A percentile compares a stretch with the other conserved stretches of the same genome.
Evolutionary conservation across 2,329 filamentous ascomycete species (phyloP).

Genomic region (Hymenoscyphus occultus): DNA sequence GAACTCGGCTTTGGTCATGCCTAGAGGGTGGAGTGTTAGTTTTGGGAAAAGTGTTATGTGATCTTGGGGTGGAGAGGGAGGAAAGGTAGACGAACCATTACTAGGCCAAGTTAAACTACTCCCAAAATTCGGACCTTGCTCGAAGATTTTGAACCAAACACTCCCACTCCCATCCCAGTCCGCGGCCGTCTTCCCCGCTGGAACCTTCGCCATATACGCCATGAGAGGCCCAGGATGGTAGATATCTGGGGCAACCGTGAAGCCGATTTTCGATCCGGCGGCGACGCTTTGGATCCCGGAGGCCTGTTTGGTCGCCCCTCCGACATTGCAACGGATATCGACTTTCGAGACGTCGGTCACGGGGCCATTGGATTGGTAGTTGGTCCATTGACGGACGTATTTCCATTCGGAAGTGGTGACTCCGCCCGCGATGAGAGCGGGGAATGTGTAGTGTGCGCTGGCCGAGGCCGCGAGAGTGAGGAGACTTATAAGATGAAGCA

Average conservation of each 20-base stretch:
- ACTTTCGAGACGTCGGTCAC: constrained; percentile 36
- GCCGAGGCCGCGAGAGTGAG: constrained; percentile 23
- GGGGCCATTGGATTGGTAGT: constrained; percentile 28
- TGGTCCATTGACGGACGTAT: constrained; percentile 31
- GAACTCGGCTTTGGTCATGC: constrained; percentile 22
- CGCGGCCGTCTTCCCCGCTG: constrained; percentile 25
- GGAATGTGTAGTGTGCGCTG: constrained; percentile 30
- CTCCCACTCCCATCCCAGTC: constrained; percentile 29
- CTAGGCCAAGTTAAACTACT: constrained; percentile 28
- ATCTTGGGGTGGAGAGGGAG: neutral
- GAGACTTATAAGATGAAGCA: constrained; percentile 15
- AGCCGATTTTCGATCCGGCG: constrained; percentile 28
- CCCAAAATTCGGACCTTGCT: constrained; percentile 25
- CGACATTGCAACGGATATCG: constrained; percentile 41
- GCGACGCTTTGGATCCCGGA: constrained; percentile 26
- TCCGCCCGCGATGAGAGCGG: constrained; percentile 17
- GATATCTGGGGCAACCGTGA: constrained; percentile 29
- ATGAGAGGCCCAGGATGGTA: constrained; percentile 32
- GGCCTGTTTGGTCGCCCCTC: constrained; percentile 32
- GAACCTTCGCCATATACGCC: constrained; percentile 32
- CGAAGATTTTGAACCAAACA: constrained; percentile 34
- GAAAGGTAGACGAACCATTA: constrained; percentile 20
- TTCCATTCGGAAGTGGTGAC: constrained; percentile 25
- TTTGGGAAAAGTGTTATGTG: neutral
- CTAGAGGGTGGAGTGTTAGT: constrained; percentile 11